phyloP scores from a whole-genome alignment of 2,329 filamentous ascomycete genomes.

The Talaromyces pinophilus region DNA sequence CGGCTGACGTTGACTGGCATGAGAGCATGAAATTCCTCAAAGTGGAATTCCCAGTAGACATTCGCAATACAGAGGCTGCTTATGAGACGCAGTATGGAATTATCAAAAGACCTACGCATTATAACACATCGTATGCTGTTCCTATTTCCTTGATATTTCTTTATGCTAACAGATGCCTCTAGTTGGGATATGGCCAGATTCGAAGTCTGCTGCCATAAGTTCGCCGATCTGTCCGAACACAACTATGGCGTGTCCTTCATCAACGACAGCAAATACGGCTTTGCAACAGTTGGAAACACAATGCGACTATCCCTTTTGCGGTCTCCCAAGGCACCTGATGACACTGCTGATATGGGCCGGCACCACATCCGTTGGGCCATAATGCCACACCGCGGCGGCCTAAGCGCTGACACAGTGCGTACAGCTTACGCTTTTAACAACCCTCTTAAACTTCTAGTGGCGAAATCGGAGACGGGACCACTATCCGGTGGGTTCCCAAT shows the following conservation, averaged over 20 bases:
- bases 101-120: slow-evolving; percentile 86
- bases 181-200: slow-evolving; percentile 97
- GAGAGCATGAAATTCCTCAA: slow-evolving; percentile 98
- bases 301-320: slow-evolving; percentile 88
- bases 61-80: slow-evolving; percentile 85
- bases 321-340: slow-evolving; percentile 89
- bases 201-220: slow-evolving; percentile 94
- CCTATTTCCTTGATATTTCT: not conserved
- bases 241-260: slow-evolving; percentile 89
- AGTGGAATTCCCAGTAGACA: slow-evolving; percentile 93
- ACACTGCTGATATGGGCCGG: slow-evolving; percentile 87
- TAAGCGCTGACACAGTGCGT: slow-evolving; percentile 73
- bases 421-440: slow-evolving; percentile 91
- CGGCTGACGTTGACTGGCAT: slow-evolving; percentile 87
- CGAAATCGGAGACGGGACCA: slow-evolving; percentile 27
- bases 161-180: slow-evolving; percentile 15
- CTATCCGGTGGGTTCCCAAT: slow-evolving; percentile 49
- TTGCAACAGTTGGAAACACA: slow-evolving; percentile 81
- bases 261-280: slow-evolving; percentile 95
- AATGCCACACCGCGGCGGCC: slow-evolving; percentile 73
- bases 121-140: slow-evolving; percentile 75
- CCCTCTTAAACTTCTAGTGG: slow-evolving; percentile 61
- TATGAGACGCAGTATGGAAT: slow-evolving; percentile 96
- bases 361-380: slow-evolving; percentile 90
- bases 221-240: slow-evolving; percentile 83